A percentile compares a stretch with the other conserved stretches of the same genome.
Evolutionary conservation across 1,284 basidiomycete species (phyloP).

Genomic region (Spongiforma sp.): DNA sequence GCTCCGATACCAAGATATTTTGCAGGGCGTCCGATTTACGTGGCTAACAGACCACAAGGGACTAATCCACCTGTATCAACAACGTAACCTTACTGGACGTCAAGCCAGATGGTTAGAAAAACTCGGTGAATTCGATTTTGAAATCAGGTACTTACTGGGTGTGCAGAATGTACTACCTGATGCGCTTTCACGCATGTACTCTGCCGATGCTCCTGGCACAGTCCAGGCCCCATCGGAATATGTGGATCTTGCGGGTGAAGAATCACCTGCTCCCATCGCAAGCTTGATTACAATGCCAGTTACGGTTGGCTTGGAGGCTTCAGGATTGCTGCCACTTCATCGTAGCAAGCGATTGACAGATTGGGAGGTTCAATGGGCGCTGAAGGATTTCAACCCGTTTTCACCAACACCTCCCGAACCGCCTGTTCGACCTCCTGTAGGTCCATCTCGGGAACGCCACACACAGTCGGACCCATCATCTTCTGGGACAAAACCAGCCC

Average conservation of each 20-base stretch:
- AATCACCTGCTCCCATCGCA: rapidly evolving
- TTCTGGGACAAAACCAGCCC: neutral
- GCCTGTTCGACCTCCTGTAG: no score
- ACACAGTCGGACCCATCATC: no score
- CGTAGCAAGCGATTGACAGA: no score
- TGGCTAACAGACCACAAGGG: slow-evolving; percentile 47
- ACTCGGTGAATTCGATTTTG: slow-evolving; percentile 14
- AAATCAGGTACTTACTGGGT: slow-evolving; percentile 9
- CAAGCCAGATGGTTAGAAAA: slow-evolving; percentile 46
- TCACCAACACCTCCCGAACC: no score
- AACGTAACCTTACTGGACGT: slow-evolving; percentile 38
- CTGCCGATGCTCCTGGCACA: slow-evolving; percentile 19
- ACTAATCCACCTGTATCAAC: slow-evolving; percentile 35
- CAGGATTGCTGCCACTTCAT: neutral
- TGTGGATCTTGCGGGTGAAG: neutral
- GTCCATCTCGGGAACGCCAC: no score
- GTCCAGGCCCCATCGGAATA: slow-evolving; percentile 19
- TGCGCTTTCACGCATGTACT: slow-evolving; percentile 29
- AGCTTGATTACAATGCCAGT: neutral
- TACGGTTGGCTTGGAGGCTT: neutral
- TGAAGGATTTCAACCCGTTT: no score
- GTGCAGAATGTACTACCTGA: slow-evolving; percentile 25
- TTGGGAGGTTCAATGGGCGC: no score
- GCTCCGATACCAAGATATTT: slow-evolving; percentile 17
- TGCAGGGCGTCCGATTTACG: slow-evolving; percentile 34